Conservation (phyloP, 352 stramenopile genomes). For the Globisporangium iwayamae region DNA sequence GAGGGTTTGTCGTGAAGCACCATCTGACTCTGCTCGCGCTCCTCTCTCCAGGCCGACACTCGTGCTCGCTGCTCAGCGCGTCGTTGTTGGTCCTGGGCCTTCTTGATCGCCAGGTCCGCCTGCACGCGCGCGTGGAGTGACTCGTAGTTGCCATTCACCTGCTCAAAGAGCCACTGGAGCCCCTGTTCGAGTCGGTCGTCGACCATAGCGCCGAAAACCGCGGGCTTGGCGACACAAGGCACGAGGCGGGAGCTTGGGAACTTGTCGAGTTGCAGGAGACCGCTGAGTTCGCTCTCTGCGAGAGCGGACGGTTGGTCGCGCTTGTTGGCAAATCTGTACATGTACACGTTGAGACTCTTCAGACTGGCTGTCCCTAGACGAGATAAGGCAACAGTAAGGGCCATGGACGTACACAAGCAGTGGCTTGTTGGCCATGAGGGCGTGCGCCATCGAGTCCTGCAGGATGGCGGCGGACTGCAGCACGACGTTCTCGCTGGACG, state of each 20-base stretch:
- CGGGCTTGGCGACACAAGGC: slow-evolving; percentile 59
- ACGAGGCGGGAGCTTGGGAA: slow-evolving; percentile 43
- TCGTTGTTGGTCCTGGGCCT: slow-evolving; percentile 49
- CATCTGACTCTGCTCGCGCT: slow-evolving; percentile 68
- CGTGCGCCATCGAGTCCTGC: slow-evolving; percentile 48
- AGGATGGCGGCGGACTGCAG: slow-evolving; percentile 48
- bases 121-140: slow-evolving; percentile 43
- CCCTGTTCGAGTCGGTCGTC: slow-evolving; percentile 64
- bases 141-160: slow-evolving; percentile 54
- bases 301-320: slow-evolving; percentile 42
- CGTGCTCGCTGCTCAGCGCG: slow-evolving; percentile 57
- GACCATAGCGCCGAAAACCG: slow-evolving; percentile 39
- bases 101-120: slow-evolving; percentile 49
- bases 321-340: slow-evolving; percentile 77
- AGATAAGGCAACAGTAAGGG: not conserved
- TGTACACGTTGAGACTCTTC: not conserved
- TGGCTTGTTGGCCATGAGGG: slow-evolving; percentile 54
- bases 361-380: not conserved
- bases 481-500: slow-evolving; percentile 41
- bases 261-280: slow-evolving; percentile 33
- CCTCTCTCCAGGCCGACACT: slow-evolving; percentile 68
- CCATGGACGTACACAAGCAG: slow-evolving; percentile 53
- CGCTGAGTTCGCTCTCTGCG: slow-evolving; percentile 32
- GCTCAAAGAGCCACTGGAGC: slow-evolving; percentile 69
- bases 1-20: slow-evolving; percentile 40